Evolutionary conservation across 2,329 filamentous ascomycete species (phyloP).

Genomic region (Mollisia scopiformis): DNA sequence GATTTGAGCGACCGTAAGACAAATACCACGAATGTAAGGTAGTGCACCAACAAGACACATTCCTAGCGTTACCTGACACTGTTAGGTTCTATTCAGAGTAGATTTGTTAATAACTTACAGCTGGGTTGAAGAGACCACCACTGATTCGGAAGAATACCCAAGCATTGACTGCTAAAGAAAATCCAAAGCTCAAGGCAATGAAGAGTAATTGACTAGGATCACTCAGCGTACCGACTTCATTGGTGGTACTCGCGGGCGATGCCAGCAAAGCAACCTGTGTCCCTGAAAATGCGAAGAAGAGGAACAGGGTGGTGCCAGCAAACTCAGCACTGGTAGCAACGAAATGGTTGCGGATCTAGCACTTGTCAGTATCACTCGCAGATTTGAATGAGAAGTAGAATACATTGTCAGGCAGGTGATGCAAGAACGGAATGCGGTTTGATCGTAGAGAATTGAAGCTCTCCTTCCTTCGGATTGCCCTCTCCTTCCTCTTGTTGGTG

Average conservation of each 20-base stretch:
- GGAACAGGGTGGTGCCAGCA: conserved; percentile 31
- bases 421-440: conserved; percentile 22
- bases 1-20: conserved; percentile 37
- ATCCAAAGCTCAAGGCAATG: conserved; percentile 30
- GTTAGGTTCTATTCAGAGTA: not conserved
- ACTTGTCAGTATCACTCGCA: not conserved
- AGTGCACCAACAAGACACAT: conserved; percentile 40
- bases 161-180: conserved; percentile 50
- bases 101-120: conserved; percentile 32
- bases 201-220: conserved; percentile 43
- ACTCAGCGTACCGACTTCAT: conserved; percentile 44
- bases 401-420: conserved; percentile 24
- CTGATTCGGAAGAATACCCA: conserved; percentile 55
- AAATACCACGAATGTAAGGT: conserved; percentile 31
- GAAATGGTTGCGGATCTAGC: conserved; percentile 26
- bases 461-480: conserved; percentile 1
- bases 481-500: conserved; percentile 2
- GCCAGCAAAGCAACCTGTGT: conserved; percentile 28
- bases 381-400: not conserved
- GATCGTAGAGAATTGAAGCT: conserved; percentile 24
- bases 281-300: conserved; percentile 33
- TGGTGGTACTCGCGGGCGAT: conserved; percentile 29
- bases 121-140: conserved; percentile 52
- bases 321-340: conserved; percentile 29
- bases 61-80: conserved; percentile 36